Percentiles rank a stretch among this genome's conserved stretches.
Conservation (phyloP, 352 stramenopile species). For the Achlya hypogyna region DNA sequence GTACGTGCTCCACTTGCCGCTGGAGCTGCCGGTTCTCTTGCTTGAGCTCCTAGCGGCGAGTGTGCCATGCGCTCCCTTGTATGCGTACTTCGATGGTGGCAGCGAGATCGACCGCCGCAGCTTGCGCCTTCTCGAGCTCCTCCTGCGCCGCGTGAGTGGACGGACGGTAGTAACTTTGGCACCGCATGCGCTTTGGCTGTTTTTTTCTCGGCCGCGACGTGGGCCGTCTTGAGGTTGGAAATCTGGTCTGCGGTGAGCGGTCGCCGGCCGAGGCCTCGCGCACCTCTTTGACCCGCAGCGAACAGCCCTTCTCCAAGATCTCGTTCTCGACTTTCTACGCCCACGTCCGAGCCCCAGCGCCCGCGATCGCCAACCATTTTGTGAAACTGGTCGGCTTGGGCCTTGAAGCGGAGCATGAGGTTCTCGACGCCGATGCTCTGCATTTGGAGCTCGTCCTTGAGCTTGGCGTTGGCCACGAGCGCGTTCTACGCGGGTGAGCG, state of each 20-base stretch:
- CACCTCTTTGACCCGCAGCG: conserved; percentile 50
- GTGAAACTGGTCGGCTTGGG: conserved; percentile 56
- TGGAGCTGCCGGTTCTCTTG: conserved; percentile 52
- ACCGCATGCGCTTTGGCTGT: conserved; percentile 33
- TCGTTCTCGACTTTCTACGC: conserved; percentile 69
- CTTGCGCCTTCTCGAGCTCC: neutral
- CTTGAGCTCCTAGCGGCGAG: conserved; percentile 45
- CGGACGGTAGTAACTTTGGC: neutral
- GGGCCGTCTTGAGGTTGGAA: conserved; percentile 37
- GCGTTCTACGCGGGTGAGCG: conserved; percentile 34
- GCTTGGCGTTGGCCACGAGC: conserved; percentile 67
- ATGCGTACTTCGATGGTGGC: conserved; percentile 39
- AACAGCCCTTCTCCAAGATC: conserved; percentile 58
- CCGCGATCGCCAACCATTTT: conserved; percentile 38
- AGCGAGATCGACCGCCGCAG: conserved; percentile 11
- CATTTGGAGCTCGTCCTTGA: conserved; percentile 69
- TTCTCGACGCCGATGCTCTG: conserved; percentile 75
- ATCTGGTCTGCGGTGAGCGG: neutral
- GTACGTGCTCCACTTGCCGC: conserved; percentile 39
- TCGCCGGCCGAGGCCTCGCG: conserved; percentile 30
- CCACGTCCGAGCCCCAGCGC: neutral
- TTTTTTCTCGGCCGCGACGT: conserved; percentile 39
- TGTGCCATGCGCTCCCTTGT: conserved; percentile 42
- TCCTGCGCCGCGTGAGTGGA: neutral
- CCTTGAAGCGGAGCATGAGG: conserved; percentile 63